Conservation (phyloP, 2,329 filamentous ascomycete genomes). For the Hysterium pulicare region DNA sequence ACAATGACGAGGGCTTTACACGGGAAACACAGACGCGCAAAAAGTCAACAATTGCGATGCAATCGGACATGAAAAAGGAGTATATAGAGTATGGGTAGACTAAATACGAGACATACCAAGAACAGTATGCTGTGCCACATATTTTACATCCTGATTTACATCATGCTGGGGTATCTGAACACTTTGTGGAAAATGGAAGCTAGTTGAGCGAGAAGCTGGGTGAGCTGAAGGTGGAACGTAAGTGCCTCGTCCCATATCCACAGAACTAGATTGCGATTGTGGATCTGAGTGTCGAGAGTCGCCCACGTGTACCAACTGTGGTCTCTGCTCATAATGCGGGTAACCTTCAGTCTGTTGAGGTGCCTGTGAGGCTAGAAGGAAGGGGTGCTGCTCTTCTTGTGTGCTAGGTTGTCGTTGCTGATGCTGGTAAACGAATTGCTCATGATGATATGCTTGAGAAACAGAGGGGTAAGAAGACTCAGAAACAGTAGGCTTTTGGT, state of each 20-base stretch:
- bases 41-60: conserved; percentile 15
- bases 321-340: conserved; percentile 14
- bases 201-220: conserved; percentile 26
- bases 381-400: conserved; percentile 20
- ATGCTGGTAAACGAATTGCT: conserved; percentile 24
- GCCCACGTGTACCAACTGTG: conserved; percentile 20
- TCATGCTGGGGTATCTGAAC: conserved; percentile 36
- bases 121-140: conserved; percentile 35
- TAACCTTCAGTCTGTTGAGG: conserved; percentile 24
- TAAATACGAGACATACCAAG: conserved; percentile 42
- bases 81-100: conserved; percentile 31
- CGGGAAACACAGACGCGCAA: conserved; percentile 10
- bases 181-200: conserved; percentile 20
- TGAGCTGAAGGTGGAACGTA: conserved; percentile 19
- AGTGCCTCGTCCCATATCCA: conserved; percentile 20
- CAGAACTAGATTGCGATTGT: conserved; percentile 15
- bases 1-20: conserved; percentile 4
- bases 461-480: conserved; percentile 1
- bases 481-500: conserved; percentile 18
- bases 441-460: conserved; percentile 16
- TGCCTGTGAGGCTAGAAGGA: conserved; percentile 18
- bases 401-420: conserved; percentile 17
- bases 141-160: conserved; percentile 34
- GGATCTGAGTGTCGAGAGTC: conserved; percentile 19
- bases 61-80: conserved; percentile 20